These are phyloP conservation scores for Irpex lacteus DNA, from an alignment of 1,284 basidiomycete genomes.

Conservation along the genomic window DNA sequence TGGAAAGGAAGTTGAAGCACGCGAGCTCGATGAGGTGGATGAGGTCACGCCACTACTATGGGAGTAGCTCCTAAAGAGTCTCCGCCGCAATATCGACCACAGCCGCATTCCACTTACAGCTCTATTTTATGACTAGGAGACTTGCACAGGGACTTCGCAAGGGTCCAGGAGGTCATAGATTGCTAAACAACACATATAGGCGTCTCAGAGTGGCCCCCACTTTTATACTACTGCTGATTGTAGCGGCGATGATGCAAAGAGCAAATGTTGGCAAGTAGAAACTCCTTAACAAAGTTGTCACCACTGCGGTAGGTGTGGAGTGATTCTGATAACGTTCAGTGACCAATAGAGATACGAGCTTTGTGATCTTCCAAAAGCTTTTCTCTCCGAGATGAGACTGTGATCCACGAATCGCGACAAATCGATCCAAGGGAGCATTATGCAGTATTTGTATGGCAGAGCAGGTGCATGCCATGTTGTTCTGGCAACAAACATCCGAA, in stretches of 20 bases:
- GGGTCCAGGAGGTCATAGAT: not conserved
- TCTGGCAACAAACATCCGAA: not conserved
- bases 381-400: no score
- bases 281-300: not conserved
- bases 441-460: no score
- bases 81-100: not conserved
- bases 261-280: no score
- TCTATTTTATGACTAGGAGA: not conserved
- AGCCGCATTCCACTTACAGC: not conserved
- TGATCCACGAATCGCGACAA: no score
- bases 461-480: no score
- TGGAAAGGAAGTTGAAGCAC: not conserved
- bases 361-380: not conserved
- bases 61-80: not conserved
- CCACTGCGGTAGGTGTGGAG: not conserved
- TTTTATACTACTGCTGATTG: not conserved
- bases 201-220: not conserved
- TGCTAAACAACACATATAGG: not conserved
- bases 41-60: not conserved
- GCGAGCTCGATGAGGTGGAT: not conserved
- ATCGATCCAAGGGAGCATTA: no score
- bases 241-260: no score
- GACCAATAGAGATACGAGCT: not conserved
- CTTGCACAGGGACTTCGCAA: no score
- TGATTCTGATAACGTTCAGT: not conserved